phyloP scores from a whole-genome alignment of 2,329 filamentous ascomycete species.

The Didymella sp. region DNA sequence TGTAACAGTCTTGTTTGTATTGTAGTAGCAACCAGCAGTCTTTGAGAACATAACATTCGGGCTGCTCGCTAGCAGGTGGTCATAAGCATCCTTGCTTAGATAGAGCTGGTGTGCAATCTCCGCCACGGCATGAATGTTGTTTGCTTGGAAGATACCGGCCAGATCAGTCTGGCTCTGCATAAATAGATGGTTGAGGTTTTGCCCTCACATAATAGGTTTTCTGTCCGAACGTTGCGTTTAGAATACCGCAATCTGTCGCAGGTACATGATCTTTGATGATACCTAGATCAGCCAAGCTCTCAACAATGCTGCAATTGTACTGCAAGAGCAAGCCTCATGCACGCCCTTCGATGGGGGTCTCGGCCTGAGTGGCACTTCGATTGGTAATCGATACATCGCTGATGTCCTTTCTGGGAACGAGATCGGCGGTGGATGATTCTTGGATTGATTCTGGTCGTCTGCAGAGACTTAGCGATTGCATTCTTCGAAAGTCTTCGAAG shows the following conservation, averaged over 20 bases:
- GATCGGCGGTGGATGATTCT: no score
- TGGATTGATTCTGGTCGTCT: no score
- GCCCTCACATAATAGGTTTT: background rate
- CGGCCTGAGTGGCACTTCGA: no score
- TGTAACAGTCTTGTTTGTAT: background rate
- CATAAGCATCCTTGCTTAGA: background rate
- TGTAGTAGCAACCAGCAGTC: background rate
- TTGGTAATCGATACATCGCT: no score
- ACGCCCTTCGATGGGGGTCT: background rate
- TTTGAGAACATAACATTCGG: background rate
- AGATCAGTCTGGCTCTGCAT: conserved; percentile 1
- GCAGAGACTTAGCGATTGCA: no score
- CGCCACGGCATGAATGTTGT: background rate
- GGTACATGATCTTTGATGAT: background rate
- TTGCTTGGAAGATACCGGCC: background rate
- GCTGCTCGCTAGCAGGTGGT: background rate
- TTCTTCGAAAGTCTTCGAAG: no score
- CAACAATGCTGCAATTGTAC: conserved; percentile 1
- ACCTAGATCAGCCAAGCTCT: background rate
- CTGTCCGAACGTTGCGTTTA: background rate
- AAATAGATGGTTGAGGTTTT: no score
- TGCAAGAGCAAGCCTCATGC: background rate
- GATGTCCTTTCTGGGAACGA: no score
- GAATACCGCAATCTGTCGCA: background rate
- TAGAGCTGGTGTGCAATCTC: background rate